phyloP scores from a whole-genome alignment of 495 filamentous ascomycete genomes.

The Hyphodiscus hymeniophilus region DNA sequence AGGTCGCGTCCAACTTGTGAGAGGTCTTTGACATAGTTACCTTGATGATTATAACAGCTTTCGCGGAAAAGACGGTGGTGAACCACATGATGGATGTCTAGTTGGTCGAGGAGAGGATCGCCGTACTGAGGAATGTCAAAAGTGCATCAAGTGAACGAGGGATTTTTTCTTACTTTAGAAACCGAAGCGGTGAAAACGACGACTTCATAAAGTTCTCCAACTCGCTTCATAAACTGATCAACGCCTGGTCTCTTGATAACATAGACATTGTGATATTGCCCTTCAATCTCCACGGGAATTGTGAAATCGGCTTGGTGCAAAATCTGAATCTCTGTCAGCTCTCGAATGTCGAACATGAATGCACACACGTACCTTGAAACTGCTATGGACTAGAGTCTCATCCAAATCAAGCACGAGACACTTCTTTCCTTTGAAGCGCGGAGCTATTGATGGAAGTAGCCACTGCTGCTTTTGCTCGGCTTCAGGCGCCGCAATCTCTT shows the following conservation, averaged over 20 bases:
- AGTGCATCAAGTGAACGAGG: constrained; percentile 10
- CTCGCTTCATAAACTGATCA: constrained; percentile 97
- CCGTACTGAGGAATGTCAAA: constrained; percentile 59
- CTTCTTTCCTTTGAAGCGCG: constrained; percentile 76
- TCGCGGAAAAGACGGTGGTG: constrained; percentile 96
- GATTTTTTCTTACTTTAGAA: constrained; percentile 65
- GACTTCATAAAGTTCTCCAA: constrained; percentile 96
- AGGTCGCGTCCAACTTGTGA: constrained; percentile 95
- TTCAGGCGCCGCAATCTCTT: constrained; percentile 23
- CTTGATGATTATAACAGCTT: constrained; percentile 98
- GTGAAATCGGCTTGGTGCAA: constrained; percentile 98
- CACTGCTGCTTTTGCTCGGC: constrained; percentile 52
- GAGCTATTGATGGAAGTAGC: constrained; percentile 69
- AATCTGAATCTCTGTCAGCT: constrained; percentile 51
- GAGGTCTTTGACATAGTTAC: constrained; percentile 98
- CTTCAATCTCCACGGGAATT: constrained; percentile 98
- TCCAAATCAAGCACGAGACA: constrained; percentile 94
- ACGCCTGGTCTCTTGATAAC: constrained; percentile 98
- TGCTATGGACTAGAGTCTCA: constrained; percentile 98
- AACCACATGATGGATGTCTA: constrained; percentile 95
- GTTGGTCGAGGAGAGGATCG: constrained; percentile 89
- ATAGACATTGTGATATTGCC: constrained; percentile 98
- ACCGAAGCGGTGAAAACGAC: constrained; percentile 99
- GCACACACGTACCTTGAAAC: constrained; percentile 73
- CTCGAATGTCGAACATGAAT: neutral